phyloP scores from a whole-genome alignment of 805 yeast genomes.

The Ogataea ganodermae region DNA sequence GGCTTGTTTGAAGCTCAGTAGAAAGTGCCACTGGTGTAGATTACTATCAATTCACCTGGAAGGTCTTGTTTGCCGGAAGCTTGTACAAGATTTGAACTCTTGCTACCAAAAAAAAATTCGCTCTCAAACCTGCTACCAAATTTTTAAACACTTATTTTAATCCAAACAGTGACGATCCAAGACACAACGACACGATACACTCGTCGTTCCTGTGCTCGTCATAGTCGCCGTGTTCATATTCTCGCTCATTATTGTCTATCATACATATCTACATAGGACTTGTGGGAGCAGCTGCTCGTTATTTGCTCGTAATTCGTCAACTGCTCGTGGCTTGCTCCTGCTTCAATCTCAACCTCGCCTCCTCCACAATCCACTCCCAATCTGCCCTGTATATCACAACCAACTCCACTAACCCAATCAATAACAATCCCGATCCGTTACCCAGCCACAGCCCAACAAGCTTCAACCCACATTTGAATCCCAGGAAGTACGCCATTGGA shows the following conservation, averaged over 20 bases:
- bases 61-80: no score
- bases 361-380: conserved; percentile 51
- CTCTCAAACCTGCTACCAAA: no score
- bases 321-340: not conserved
- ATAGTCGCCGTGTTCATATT: not conserved
- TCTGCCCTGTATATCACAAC: conserved; percentile 48
- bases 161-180: no score
- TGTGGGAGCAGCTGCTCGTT: no score
- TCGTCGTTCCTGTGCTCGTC: not conserved
- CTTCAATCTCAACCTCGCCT: conserved; percentile 24
- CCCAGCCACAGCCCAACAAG: conserved; percentile 77
- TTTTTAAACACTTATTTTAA: no score
- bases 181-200: no score
- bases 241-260: not conserved
- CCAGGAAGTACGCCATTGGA: conserved; percentile 64
- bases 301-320: no score
- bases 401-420: conserved; percentile 53
- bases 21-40: no score
- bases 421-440: conserved; percentile 60
- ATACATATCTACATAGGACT: not conserved
- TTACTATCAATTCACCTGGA: no score
- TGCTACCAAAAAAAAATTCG: no score
- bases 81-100: no score
- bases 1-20: no score
- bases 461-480: conserved; percentile 48